Percentiles rank a stretch among this genome's conserved stretches.
These are phyloP conservation scores for Stagonosporopsis tanaceti DNA, from an alignment of 2,329 filamentous ascomycete species.

Conservation along the genomic window DNA sequence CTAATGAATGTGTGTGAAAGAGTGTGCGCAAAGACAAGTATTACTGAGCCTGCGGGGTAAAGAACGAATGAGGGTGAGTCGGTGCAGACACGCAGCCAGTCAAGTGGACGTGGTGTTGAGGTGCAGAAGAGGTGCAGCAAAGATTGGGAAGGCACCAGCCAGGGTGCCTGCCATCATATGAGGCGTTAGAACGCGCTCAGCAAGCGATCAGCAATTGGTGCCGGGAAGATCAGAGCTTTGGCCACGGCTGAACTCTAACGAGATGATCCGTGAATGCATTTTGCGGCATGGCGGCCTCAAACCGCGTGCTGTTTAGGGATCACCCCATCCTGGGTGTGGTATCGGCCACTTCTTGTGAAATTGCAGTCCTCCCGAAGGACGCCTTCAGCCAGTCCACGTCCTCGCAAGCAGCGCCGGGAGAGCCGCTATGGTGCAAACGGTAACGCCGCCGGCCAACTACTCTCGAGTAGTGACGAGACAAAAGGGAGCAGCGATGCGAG, in stretches of 20 bases:
- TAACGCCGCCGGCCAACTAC: constrained; percentile 23
- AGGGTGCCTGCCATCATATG: constrained; percentile 35
- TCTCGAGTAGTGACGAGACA: constrained; percentile 25
- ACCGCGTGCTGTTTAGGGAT: constrained; percentile 31
- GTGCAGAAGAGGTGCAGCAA: constrained; percentile 37
- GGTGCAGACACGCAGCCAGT: constrained; percentile 34
- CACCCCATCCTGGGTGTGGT: constrained; percentile 31
- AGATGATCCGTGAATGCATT: constrained; percentile 25
- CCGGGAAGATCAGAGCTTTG: constrained; percentile 32
- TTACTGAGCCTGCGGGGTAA: constrained; percentile 24
- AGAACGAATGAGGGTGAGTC: constrained; percentile 36
- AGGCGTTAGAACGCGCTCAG: constrained; percentile 27
- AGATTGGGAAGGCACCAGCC: constrained; percentile 28
- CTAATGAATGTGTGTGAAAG: constrained; percentile 14
- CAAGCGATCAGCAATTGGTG: constrained; percentile 35
- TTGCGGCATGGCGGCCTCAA: constrained; percentile 37
- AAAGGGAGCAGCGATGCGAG: constrained; percentile 22
- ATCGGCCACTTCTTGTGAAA: constrained; percentile 36
- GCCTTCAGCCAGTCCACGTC: constrained; percentile 29
- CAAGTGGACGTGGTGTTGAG: constrained; percentile 32
- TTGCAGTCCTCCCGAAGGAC: constrained; percentile 34
- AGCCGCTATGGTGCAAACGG: constrained; percentile 24
- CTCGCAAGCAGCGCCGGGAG: constrained; percentile 11
- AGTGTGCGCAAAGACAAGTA: constrained; percentile 22
- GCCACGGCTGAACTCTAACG: constrained; percentile 26